phyloP scores from a whole-genome alignment of 2,329 filamentous ascomycete species.

The Gyromitra esculenta region DNA sequence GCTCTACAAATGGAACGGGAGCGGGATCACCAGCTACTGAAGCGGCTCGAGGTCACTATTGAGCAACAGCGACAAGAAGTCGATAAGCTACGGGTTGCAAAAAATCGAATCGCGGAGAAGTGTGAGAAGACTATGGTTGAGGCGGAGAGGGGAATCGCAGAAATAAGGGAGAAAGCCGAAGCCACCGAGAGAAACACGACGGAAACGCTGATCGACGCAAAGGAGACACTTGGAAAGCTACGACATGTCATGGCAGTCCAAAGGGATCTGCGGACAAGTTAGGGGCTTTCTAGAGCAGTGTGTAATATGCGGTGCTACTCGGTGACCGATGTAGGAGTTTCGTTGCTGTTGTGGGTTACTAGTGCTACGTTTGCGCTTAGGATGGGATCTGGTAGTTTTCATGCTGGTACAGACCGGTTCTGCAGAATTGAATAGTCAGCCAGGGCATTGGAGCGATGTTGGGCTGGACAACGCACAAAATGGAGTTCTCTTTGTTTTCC shows the following conservation, averaged over 20 bases:
- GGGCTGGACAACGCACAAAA: constrained; percentile 38
- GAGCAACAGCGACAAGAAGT: constrained; percentile 58
- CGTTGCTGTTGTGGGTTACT: constrained; percentile 9
- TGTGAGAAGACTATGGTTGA: constrained; percentile 56
- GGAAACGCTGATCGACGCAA: constrained; percentile 49
- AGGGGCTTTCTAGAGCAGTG: background rate
- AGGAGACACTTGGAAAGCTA: constrained; percentile 48
- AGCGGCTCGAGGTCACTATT: constrained; percentile 57
- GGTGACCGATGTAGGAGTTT: constrained; percentile 26
- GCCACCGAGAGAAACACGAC: constrained; percentile 45
- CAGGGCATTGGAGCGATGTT: constrained; percentile 40
- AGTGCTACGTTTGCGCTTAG: constrained; percentile 29
- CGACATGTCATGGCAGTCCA: constrained; percentile 54
- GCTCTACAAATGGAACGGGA: constrained; percentile 55
- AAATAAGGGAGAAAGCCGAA: constrained; percentile 52
- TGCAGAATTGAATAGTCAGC: constrained; percentile 41
- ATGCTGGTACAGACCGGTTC: constrained; percentile 38
- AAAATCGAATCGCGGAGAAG: constrained; percentile 57
- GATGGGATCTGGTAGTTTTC: constrained; percentile 40
- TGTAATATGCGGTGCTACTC: constrained; percentile 18
- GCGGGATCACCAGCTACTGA: constrained; percentile 55
- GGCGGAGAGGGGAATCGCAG: constrained; percentile 55
- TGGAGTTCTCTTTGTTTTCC: constrained; percentile 49
- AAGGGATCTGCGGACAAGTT: constrained; percentile 47
- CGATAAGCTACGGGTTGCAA: constrained; percentile 57